Conservation (phyloP, 2,329 filamentous ascomycete species). For the Monosporascus sp. region DNA sequence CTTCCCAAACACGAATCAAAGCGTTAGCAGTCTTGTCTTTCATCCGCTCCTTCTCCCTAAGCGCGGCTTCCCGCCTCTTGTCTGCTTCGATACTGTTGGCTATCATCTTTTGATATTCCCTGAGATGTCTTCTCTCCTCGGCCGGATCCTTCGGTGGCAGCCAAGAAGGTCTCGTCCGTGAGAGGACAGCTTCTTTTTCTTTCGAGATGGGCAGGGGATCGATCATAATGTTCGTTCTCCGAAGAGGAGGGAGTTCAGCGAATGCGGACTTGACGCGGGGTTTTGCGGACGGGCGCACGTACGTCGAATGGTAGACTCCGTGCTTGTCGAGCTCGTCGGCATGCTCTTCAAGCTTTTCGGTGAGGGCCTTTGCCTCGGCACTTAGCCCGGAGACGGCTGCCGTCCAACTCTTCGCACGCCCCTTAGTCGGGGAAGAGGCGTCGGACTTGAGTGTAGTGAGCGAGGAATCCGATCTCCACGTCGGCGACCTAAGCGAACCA, state of each 20-base stretch:
- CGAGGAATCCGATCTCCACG: conserved; percentile 44
- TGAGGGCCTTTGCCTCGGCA: conserved; percentile 67
- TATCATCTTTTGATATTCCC: conserved; percentile 83
- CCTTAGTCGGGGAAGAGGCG: conserved; percentile 39
- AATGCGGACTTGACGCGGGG: conserved; percentile 60
- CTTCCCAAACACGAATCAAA: conserved; percentile 64
- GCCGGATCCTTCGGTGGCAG: conserved; percentile 81
- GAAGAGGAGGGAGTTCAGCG: conserved; percentile 64
- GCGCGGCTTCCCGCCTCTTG: conserved; percentile 50
- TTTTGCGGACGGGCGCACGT: conserved; percentile 31
- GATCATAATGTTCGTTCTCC: conserved; percentile 74
- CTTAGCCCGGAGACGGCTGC: conserved; percentile 64
- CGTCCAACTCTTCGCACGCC: conserved; percentile 69
- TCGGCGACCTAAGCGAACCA: conserved; percentile 54
- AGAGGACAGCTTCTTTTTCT: conserved; percentile 80
- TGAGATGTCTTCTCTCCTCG: conserved; percentile 85
- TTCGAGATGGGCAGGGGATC: conserved; percentile 79
- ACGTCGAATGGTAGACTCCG: conserved; percentile 16
- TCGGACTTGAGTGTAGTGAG: conserved; percentile 26
- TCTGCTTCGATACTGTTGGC: conserved; percentile 54
- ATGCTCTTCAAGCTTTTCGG: conserved; percentile 75
- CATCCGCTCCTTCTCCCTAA: conserved; percentile 44
- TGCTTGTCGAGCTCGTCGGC: conserved; percentile 57
- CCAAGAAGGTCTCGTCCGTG: conserved; percentile 77
- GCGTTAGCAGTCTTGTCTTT: conserved; percentile 51